Percentiles rank a stretch among this genome's conserved stretches.
These are phyloP conservation scores for Silene uniflora DNA, from an alignment of 148 eudicot species.

Conservation along the genomic window DNA sequence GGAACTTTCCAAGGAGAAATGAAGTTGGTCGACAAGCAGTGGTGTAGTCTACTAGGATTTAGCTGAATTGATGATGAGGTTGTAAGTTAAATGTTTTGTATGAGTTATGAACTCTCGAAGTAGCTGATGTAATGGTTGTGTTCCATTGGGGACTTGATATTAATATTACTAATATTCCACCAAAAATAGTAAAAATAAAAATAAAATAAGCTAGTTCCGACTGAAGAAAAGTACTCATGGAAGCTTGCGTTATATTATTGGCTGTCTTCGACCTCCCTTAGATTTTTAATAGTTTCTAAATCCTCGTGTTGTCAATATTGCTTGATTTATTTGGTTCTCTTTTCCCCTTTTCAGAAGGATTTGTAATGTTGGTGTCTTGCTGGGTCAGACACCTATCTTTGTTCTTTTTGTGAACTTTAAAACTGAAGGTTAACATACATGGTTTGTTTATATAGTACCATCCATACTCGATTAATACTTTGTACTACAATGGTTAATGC, in stretches of 20 bases:
- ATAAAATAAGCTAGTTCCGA: background rate
- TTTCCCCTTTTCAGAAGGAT: slow-evolving; percentile 1
- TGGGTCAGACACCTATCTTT: slow-evolving; percentile 9
- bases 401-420: slow-evolving; percentile 7
- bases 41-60: too few species aligned
- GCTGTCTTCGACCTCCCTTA: too few species aligned
- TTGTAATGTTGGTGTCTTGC: slow-evolving; percentile 17
- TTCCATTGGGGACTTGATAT: too few species aligned
- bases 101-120: too few species aligned
- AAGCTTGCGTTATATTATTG: too few species aligned
- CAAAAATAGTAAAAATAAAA: too few species aligned
- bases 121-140: too few species aligned
- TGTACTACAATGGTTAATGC: background rate
- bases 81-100: too few species aligned
- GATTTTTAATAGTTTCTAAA: slow-evolving; percentile 27
- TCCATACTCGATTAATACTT: background rate
- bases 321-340: slow-evolving; percentile 25
- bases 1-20: too few species aligned
- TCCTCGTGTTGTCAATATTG: slow-evolving; percentile 24
- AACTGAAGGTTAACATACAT: slow-evolving; percentile 9
- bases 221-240: slow-evolving; percentile 11
- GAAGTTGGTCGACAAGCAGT: too few species aligned
- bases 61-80: too few species aligned
- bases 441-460: slow-evolving; percentile 22
- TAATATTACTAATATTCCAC: too few species aligned